These are phyloP conservation scores for Epichloe sibirici DNA, from an alignment of 2,329 filamentous ascomycete species.

Conservation along the genomic window DNA sequence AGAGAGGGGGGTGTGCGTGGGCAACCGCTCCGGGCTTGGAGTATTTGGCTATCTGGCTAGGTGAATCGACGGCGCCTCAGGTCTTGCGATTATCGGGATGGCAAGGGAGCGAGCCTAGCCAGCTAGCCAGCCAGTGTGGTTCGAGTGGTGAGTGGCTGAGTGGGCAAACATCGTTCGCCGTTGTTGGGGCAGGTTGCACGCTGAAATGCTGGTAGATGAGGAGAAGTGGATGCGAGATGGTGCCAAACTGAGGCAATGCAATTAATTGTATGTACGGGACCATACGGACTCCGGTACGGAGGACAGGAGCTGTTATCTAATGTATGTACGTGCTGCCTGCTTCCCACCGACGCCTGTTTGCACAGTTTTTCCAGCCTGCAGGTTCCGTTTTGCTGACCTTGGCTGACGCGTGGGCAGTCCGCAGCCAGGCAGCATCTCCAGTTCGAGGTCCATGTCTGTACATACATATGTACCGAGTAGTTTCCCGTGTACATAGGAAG, in stretches of 20 bases:
- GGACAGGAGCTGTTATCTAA: not conserved
- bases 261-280: not conserved
- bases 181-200: conserved; percentile 5
- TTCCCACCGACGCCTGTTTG: not conserved
- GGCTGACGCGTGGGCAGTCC: not conserved
- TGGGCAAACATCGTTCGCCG: not conserved
- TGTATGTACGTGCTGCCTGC: not conserved
- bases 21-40: conserved; percentile 11
- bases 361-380: not conserved
- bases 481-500: too few species aligned
- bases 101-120: conserved; percentile 1
- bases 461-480: too few species aligned
- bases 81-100: conserved; percentile 21
- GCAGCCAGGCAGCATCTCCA: not conserved
- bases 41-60: conserved; percentile 4
- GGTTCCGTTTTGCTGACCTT: not conserved
- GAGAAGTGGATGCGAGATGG: not conserved
- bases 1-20: conserved; percentile 9
- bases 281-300: not conserved
- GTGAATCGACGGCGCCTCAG: conserved; percentile 17
- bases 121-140: not conserved
- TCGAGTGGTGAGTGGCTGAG: not conserved
- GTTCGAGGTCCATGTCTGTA: too few species aligned
- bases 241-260: not conserved
- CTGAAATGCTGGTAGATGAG: not conserved